Conservation (phyloP, 805 yeast species). For the Lipomyces sp. region DNA sequence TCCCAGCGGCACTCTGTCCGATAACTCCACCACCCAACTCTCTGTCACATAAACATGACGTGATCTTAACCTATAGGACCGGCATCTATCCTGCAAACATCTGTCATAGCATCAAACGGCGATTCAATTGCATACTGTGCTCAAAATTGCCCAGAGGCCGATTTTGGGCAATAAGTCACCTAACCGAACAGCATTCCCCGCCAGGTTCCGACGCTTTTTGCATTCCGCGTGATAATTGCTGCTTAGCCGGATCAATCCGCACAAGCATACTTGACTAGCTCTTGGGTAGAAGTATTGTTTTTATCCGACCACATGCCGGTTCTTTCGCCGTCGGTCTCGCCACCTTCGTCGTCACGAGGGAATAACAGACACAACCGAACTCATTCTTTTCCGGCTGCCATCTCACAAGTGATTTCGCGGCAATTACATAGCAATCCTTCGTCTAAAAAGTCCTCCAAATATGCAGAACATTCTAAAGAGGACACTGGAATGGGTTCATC, state of each 20-base stretch:
- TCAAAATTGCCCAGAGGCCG: not conserved
- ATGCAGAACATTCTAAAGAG: not conserved
- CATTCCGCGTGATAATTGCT: not conserved
- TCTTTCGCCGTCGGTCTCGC: slow-evolving; percentile 5
- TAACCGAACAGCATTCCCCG: no score
- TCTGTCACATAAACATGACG: not conserved
- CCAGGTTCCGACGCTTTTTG: no score
- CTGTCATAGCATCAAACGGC: not conserved
- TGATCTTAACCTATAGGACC: not conserved
- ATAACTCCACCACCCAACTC: not conserved
- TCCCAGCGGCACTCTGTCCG: no score
- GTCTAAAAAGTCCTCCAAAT: not conserved
- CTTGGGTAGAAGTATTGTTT: not conserved
- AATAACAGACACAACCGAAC: not conserved
- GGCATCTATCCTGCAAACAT: not conserved
- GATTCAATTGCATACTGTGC: not conserved
- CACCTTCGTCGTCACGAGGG: not conserved
- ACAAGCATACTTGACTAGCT: not conserved
- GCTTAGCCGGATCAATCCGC: not conserved
- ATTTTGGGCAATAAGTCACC: not conserved
- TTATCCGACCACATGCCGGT: not conserved
- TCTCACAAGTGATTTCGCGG: slow-evolving; percentile 27
- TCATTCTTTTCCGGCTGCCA: slow-evolving; percentile 15
- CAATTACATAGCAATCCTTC: slow-evolving; percentile 8
- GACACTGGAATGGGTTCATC: not conserved